phyloP scores from a whole-genome alignment of 75 land plant species.

The Adiantum capillusveneris region DNA sequence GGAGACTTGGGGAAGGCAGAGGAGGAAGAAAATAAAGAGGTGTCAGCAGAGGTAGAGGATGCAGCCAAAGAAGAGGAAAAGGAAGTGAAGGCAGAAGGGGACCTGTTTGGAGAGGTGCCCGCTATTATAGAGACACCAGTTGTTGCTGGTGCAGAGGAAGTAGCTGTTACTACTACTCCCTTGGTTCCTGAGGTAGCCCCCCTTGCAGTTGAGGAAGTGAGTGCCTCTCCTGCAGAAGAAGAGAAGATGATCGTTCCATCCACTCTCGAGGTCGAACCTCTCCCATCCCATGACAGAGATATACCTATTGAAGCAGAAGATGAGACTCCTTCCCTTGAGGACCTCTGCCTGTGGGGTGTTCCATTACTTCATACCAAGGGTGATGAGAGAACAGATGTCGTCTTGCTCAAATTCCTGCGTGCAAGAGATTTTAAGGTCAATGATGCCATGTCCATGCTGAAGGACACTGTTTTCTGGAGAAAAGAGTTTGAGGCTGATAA shows the following conservation, averaged over 20 bases:
- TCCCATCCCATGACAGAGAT: no score
- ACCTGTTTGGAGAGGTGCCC: neutral
- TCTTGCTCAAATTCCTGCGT: slow-evolving; percentile 56
- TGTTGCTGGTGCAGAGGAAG: no score
- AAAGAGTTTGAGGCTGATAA: slow-evolving; percentile 37
- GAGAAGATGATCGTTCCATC: no score
- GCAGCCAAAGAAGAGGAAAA: slow-evolving; percentile 8
- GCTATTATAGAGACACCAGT: slow-evolving; percentile 4
- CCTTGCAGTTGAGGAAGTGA: no score
- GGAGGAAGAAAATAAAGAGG: slow-evolving; percentile 10
- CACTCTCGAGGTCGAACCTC: no score
- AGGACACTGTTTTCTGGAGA: slow-evolving; percentile 45
- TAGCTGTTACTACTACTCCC: no score
- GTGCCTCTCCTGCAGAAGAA: no score
- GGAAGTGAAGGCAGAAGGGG: slow-evolving; percentile 7
- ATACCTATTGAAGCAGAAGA: slow-evolving; percentile 5
- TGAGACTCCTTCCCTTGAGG: slow-evolving; percentile 19
- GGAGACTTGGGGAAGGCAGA: slow-evolving; percentile 2
- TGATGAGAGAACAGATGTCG: slow-evolving; percentile 51
- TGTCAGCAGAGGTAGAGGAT: neutral
- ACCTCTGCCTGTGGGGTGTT: slow-evolving; percentile 51
- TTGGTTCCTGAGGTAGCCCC: no score
- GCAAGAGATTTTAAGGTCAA: slow-evolving; percentile 66
- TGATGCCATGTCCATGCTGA: slow-evolving; percentile 48
- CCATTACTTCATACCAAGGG: slow-evolving; percentile 38